Base-by-base conservation (phyloP, 1,284 basidiomycete species). In the Naganishia liquefaciens region DNA sequence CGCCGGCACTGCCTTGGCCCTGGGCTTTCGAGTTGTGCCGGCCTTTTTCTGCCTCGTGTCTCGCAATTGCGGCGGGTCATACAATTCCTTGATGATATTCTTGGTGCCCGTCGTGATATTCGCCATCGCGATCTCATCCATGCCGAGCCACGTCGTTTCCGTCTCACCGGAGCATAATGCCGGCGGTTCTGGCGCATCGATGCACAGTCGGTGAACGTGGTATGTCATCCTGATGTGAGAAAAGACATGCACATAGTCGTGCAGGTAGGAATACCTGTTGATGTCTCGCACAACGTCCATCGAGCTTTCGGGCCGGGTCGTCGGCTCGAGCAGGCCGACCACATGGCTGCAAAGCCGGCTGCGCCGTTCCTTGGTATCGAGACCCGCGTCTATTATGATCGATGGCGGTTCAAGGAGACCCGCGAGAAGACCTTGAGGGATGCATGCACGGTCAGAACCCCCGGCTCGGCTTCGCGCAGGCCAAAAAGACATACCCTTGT, bases 171-270 rank as follows among this genome's bases (percentile, higher is more conserved):
- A 33, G 2, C 40, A n/a, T 9, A 62, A 27, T 3, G 49, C 27
- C 7, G 69, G 60, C 11, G 53, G 27, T 19, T 54, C 43, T 39
- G 21, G 21, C 28, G 62, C 47, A 7, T 52, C 50, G 25, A 77
- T 27, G 17, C 70, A 54, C 11, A 76, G 63, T 61, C 76, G 75
- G 17, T 73, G 69, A 27, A 88, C 83, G 70, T 89, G 86, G 79
- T 95, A 96, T 10, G 89, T 92, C 81, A 95, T 91, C 72, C 84
- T 86, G 74, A 96, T 90, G 76, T 98, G 93, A 2, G 89, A 91
- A 79, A 96, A 97, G 60, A 92, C 81, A 73, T 96, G 93, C 1
- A 87, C 70, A 39, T 95, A 85, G 65, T 88, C 85, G 19, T 87
- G 87, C 17, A 69, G 10, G 65, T 50, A 52, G 21, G 25, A 23